Evolutionary conservation across 2,329 filamentous ascomycete species (phyloP).

Genomic region (Penicillium sp.): DNA sequence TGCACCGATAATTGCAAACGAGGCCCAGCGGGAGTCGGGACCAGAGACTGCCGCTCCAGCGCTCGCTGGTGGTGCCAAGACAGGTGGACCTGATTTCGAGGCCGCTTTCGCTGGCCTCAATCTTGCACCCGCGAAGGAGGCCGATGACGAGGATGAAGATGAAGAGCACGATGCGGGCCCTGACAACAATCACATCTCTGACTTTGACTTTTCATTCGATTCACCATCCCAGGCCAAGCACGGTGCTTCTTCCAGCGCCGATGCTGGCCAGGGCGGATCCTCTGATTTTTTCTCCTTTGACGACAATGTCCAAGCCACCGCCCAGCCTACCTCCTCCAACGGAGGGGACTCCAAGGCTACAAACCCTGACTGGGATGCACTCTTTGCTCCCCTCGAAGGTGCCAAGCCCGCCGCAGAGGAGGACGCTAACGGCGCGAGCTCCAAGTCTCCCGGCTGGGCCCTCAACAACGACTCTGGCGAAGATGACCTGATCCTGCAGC

Average conservation of each 20-base stretch:
- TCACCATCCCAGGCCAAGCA: conserved; percentile 38
- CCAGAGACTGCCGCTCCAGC: conserved; percentile 18
- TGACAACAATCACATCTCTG: conserved; percentile 36
- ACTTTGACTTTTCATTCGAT: conserved; percentile 53
- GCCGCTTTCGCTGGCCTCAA: conserved; percentile 50
- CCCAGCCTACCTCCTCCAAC: conserved; percentile 47
- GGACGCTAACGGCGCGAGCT: conserved; percentile 21
- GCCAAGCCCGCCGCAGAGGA: conserved; percentile 26
- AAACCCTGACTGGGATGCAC: conserved; percentile 87
- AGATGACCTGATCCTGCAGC: conserved; percentile 89
- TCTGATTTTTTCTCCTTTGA: conserved; percentile 46
- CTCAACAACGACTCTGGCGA: conserved; percentile 74
- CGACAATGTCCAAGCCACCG: conserved; percentile 29
- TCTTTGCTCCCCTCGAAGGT: conserved; percentile 78
- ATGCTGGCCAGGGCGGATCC: conserved; percentile 24
- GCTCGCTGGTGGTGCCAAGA: conserved; percentile 31
- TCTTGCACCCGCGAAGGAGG: conserved; percentile 48
- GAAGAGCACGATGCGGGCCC: conserved; percentile 51
- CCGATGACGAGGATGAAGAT: conserved; percentile 63
- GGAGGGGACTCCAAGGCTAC: conserved; percentile 43
- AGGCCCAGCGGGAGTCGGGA: conserved; percentile 29
- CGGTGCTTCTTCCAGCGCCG: conserved; percentile 25
- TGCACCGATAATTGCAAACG: conserved; percentile 41
- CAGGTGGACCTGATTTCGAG: conserved; percentile 47
- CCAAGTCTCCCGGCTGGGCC: conserved; percentile 61